Evolutionary conservation across 202 grass and related monocot species (phyloP).

Genomic region (Musa balbisiana): DNA sequence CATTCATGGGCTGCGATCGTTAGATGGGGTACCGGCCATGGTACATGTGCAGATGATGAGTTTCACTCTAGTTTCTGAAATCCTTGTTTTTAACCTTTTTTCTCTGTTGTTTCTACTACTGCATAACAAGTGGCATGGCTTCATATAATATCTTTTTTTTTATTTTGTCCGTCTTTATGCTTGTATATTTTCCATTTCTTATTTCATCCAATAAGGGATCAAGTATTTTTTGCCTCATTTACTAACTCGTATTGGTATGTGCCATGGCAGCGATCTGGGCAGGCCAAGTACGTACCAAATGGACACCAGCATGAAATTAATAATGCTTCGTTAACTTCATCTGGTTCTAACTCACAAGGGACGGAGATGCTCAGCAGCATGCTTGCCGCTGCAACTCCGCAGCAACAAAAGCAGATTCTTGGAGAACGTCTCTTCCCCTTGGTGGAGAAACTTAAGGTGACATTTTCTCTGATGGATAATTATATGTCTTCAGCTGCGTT

Average conservation of each 20-base stretch:
- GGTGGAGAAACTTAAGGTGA: conserved; percentile 48
- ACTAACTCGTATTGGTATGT: neutral
- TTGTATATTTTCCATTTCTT: no score
- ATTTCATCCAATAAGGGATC: no score
- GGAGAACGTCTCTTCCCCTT: conserved; percentile 54
- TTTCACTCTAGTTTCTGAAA: no score
- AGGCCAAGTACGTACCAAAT: conserved; percentile 38
- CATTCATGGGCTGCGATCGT: no score
- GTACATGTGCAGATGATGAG: no score
- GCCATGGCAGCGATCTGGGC: conserved; percentile 22
- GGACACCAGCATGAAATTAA: conserved; percentile 23
- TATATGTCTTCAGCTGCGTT: neutral
- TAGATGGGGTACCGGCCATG: no score
- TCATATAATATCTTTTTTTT: no score
- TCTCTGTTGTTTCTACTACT: no score
- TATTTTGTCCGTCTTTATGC: no score
- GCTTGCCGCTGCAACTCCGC: conserved; percentile 30
- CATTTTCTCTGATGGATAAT: neutral
- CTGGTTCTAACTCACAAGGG: conserved; percentile 29
- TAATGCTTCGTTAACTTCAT: conserved; percentile 32
- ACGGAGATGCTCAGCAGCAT: conserved; percentile 37
- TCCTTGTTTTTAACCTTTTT: no score
- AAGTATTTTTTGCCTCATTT: neutral
- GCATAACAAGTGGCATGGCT: no score
- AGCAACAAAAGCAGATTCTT: conserved; percentile 41